Conservation (phyloP, 208 protist species). For the Zelonia costaricensis region DNA sequence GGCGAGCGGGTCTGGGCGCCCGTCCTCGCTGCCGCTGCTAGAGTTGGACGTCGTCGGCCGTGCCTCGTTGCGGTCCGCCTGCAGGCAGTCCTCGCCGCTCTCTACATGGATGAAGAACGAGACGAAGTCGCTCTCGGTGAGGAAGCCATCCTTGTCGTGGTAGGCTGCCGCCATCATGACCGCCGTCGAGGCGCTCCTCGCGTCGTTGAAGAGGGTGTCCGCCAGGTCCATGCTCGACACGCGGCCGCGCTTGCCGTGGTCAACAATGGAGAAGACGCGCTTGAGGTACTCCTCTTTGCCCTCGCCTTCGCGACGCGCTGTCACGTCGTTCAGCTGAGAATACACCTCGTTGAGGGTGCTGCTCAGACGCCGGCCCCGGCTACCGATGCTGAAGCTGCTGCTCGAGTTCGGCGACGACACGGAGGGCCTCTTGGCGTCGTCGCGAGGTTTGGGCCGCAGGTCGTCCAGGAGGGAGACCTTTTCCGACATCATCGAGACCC, state of each 20-base stretch:
- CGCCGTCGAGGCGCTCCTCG: conserved; percentile 6
- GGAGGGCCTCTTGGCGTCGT: too few relatives aligned
- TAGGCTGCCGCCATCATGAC: conserved; percentile 29
- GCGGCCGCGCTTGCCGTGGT: conserved; percentile 1
- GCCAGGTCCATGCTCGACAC: conserved; percentile 7
- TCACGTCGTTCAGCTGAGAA: conserved; percentile 18
- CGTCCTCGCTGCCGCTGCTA: conserved; percentile 5
- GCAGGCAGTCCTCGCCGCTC: conserved; percentile 24
- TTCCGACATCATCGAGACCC: conserved; percentile 13
- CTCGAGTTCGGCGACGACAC: too few relatives aligned
- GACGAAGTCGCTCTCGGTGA: conserved; percentile 43
- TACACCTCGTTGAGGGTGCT: conserved; percentile 41
- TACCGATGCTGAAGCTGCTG: conserved; percentile 19
- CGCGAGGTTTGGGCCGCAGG: conserved; percentile 7
- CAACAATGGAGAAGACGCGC: conserved; percentile 19
- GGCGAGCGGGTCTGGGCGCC: not conserved
- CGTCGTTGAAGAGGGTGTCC: conserved; percentile 4
- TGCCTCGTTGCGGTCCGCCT: conserved; percentile 25
- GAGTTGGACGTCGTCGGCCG: not conserved
- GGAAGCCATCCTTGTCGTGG: conserved; percentile 32
- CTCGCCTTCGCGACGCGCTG: conserved; percentile 5
- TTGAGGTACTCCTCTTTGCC: conserved; percentile 22
- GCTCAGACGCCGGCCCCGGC: conserved; percentile 30
- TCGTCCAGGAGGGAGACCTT: conserved; percentile 21
- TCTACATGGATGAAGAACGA: conserved; percentile 33